Percentiles rank a stretch among this genome's conserved stretches.
Evolutionary conservation across 805 yeast species (phyloP).

Genomic region (Wickerhamomyces hampshirensis): DNA sequence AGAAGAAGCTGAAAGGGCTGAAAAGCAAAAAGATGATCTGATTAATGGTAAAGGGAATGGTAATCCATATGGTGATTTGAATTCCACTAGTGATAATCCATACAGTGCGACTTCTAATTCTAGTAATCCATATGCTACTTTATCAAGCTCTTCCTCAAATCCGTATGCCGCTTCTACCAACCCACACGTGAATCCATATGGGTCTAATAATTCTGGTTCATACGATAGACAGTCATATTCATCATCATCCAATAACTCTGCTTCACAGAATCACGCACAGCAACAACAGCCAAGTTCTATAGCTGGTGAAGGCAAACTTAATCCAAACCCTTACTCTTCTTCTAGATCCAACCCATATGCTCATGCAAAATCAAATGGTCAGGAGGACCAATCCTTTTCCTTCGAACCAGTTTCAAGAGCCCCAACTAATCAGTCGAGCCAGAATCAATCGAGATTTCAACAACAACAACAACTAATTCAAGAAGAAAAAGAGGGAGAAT

Average conservation of each 20-base stretch:
- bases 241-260: too few species aligned
- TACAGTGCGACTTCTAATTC: conserved; percentile 1
- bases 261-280: too few species aligned
- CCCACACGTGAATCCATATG: background rate
- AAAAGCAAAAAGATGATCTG: conserved; percentile 1
- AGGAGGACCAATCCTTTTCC: conserved; percentile 5
- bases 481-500: conserved; percentile 10
- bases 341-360: conserved; percentile 4
- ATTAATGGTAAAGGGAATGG: background rate
- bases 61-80: conserved; percentile 8
- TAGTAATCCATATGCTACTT: background rate
- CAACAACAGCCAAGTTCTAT: too few species aligned
- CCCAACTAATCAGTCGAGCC: conserved; percentile 5
- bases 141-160: conserved; percentile 3
- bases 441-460: conserved; percentile 7
- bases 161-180: conserved; percentile 2
- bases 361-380: background rate
- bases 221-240: too few species aligned
- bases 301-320: too few species aligned
- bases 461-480: conserved; percentile 5
- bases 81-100: conserved; percentile 1
- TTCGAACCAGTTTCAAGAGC: conserved; percentile 9
- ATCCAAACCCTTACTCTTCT: too few species aligned
- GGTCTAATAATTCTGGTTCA: too few species aligned
- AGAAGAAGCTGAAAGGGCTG: conserved; percentile 10